Conservation (phyloP, 2,329 filamentous ascomycete species). For the Nakataea oryzae region DNA sequence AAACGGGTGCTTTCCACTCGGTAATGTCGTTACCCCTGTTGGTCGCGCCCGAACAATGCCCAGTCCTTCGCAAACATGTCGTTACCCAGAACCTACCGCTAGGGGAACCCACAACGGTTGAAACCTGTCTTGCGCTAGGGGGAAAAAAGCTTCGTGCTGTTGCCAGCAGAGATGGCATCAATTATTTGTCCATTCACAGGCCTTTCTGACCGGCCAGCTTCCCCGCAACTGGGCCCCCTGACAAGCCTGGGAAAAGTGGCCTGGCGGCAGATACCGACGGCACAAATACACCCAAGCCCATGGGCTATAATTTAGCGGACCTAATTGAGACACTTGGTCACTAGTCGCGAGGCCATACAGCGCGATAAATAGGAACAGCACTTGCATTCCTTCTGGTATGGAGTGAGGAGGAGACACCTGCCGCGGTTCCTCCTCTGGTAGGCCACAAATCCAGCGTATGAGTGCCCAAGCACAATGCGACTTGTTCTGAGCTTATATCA, state of each 20-base stretch:
- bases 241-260: not conserved
- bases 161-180: not conserved
- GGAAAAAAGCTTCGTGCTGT: not conserved
- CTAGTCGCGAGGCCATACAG: not conserved
- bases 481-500: not conserved
- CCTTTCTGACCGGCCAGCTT: not conserved
- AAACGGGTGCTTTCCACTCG: not conserved
- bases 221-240: not conserved
- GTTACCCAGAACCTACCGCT: not conserved
- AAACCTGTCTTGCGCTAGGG: not conserved
- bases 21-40: not conserved
- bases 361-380: not conserved
- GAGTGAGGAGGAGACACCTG: not conserved
- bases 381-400: not conserved
- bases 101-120: not conserved
- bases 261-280: not conserved
- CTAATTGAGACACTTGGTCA: not conserved
- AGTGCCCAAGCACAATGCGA: no score
- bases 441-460: no score
- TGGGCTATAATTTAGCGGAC: not conserved
- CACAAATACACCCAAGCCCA: not conserved
- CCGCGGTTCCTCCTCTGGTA: not conserved
- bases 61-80: not conserved
- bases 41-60: no score
- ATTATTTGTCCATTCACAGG: not conserved